Percentiles rank a stretch among this genome's conserved stretches.
These are phyloP conservation scores for Arabis hirsuta DNA, from an alignment of 345 rosid species.

Conservation along the genomic window DNA sequence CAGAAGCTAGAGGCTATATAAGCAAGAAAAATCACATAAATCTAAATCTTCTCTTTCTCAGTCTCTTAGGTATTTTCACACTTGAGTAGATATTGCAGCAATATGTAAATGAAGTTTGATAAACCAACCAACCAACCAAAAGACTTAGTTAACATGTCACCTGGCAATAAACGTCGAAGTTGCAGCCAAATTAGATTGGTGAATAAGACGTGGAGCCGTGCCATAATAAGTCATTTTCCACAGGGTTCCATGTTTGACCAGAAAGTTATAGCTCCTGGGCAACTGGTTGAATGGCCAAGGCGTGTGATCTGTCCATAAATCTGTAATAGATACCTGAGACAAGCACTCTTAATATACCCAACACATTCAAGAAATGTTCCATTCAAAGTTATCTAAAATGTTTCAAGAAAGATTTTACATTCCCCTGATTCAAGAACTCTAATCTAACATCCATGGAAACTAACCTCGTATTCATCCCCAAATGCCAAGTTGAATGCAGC, in stretches of 20 bases:
- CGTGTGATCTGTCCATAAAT: constrained; percentile 97
- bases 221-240: constrained; percentile 97
- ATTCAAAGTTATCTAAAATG: neutral
- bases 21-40: neutral
- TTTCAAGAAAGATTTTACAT: neutral
- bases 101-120: neutral
- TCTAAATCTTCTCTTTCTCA: neutral
- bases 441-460: neutral
- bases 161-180: constrained; percentile 95
- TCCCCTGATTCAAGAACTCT: neutral
- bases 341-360: constrained; percentile 47
- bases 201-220: constrained; percentile 81
- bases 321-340: constrained; percentile 91
- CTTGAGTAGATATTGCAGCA: neutral
- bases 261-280: constrained; percentile 93
- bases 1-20: neutral
- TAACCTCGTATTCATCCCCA: too few relatives aligned
- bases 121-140: neutral
- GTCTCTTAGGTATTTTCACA: neutral
- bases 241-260: constrained; percentile 88
- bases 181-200: constrained; percentile 96
- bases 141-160: constrained; percentile 50
- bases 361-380: constrained; percentile 21
- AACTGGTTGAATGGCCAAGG: constrained; percentile 99
- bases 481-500: too few relatives aligned